Evolutionary conservation across 306 rosid species (phyloP).

Genomic region (Ormosia semicastrata): DNA sequence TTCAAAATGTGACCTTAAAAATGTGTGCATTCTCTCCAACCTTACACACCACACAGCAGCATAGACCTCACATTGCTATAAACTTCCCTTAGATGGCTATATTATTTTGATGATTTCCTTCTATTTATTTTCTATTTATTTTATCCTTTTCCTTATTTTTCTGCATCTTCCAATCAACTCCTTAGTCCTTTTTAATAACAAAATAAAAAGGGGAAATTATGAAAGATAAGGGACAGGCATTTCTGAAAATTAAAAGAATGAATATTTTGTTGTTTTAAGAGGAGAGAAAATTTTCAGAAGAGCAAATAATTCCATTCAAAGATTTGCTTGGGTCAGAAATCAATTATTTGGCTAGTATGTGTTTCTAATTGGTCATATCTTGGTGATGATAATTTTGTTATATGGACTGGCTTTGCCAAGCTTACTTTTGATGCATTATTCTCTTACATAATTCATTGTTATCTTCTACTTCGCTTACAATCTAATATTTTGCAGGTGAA

Average conservation of each 20-base stretch:
- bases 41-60: neutral
- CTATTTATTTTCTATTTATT: neutral
- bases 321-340: conserved; percentile 8
- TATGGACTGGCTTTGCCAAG: conserved; percentile 9
- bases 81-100: neutral
- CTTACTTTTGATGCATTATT: conserved; percentile 9
- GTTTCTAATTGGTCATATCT: conserved; percentile 13
- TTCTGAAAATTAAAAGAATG: neutral
- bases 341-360: neutral
- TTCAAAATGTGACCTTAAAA: neutral
- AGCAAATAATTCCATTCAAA: conserved; percentile 10
- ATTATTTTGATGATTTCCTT: conserved; percentile 18
- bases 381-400: neutral
- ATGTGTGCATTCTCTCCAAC: neutral
- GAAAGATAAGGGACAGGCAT: neutral
- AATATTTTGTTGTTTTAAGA: neutral
- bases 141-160: neutral
- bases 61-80: neutral
- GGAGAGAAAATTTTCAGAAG: neutral
- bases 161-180: conserved; percentile 1
- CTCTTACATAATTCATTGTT: neutral
- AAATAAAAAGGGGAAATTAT: neutral
- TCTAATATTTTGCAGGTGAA: conserved; percentile 56
- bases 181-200: neutral
- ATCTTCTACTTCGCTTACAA: conserved; percentile 18